Evolutionary conservation across 2,329 filamentous ascomycete genomes (phyloP).

Genomic region (Alternaria sp.): DNA sequence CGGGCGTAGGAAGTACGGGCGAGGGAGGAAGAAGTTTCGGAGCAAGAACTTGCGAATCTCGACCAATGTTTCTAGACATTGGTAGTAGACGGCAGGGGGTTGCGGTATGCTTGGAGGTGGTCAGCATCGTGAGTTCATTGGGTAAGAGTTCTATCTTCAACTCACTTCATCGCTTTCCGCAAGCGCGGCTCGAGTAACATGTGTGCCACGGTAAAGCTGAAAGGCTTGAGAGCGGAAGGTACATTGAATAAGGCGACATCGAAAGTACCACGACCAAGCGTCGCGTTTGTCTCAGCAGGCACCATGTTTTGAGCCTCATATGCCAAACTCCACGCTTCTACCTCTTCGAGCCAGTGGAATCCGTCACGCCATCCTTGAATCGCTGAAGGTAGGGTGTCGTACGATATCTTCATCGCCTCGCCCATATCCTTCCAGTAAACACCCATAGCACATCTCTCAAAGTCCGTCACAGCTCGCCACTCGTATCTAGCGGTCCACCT

Average conservation of each 20-base stretch:
- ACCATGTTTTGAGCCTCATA: constrained; percentile 69
- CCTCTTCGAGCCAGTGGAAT: constrained; percentile 60
- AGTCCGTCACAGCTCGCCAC: constrained; percentile 70
- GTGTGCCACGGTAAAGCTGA: constrained; percentile 59
- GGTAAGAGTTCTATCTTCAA: constrained; percentile 28
- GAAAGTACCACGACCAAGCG: constrained; percentile 64
- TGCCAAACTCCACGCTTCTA: constrained; percentile 57
- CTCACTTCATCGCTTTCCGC: constrained; percentile 64
- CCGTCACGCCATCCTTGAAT: constrained; percentile 54
- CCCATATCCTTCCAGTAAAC: constrained; percentile 72
- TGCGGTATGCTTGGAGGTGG: not conserved
- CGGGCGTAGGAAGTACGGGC: constrained; percentile 52
- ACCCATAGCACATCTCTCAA: constrained; percentile 70
- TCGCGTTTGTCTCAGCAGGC: constrained; percentile 45
- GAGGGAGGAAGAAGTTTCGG: constrained; percentile 68
- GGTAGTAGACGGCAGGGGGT: not conserved
- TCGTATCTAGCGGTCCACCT: constrained; percentile 71
- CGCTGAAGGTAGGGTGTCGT: constrained; percentile 52
- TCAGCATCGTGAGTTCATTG: not conserved
- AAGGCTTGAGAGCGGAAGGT: constrained; percentile 53
- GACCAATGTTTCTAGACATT: constrained; percentile 46
- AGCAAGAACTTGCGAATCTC: constrained; percentile 58
- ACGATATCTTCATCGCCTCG: constrained; percentile 71
- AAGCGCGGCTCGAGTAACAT: constrained; percentile 70
- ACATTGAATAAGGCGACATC: constrained; percentile 67